Evolutionary conservation across 768 basidiomycete genomes (phyloP).

Genomic region (Sarcomyxa edulis): DNA sequence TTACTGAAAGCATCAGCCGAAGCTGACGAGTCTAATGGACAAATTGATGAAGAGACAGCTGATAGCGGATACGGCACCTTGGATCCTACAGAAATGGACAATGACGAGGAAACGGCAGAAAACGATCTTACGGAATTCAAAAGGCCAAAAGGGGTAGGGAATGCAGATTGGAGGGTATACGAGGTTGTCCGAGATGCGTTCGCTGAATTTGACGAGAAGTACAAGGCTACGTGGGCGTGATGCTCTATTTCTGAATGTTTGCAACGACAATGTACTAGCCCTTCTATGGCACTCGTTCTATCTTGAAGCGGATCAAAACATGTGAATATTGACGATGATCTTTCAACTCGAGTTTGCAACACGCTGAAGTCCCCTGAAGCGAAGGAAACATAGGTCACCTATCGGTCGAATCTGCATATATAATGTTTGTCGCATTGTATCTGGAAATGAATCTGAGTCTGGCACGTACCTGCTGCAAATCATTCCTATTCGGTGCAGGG

Average conservation of each 20-base stretch:
- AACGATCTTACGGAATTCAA: constrained; percentile 14
- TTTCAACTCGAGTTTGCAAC: no score
- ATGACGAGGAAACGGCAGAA: constrained; percentile 16
- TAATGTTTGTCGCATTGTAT: no score
- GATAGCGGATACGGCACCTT: constrained; percentile 17
- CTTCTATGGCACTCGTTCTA: no score
- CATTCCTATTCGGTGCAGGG: constrained; percentile 76
- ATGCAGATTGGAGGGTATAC: constrained; percentile 53
- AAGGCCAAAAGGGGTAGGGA: constrained; percentile 32
- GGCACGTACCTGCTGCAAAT: constrained; percentile 33
- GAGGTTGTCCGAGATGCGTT: constrained; percentile 37
- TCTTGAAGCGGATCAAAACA: no score
- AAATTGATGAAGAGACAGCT: constrained; percentile 17
- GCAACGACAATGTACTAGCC: no score
- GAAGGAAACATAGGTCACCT: no score
- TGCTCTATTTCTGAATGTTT: no score
- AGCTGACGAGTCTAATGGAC: constrained; percentile 6
- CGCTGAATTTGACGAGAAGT: constrained; percentile 54
- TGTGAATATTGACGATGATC: no score
- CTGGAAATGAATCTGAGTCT: no score
- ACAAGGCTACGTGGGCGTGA: constrained; percentile 57
- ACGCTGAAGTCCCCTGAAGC: no score
- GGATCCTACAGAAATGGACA: constrained; percentile 18
- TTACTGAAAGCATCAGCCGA: constrained; percentile 17
- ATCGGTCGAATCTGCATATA: no score